phyloP scores from a whole-genome alignment of 2,329 filamentous ascomycete species.

The Cladosporium sp. region DNA sequence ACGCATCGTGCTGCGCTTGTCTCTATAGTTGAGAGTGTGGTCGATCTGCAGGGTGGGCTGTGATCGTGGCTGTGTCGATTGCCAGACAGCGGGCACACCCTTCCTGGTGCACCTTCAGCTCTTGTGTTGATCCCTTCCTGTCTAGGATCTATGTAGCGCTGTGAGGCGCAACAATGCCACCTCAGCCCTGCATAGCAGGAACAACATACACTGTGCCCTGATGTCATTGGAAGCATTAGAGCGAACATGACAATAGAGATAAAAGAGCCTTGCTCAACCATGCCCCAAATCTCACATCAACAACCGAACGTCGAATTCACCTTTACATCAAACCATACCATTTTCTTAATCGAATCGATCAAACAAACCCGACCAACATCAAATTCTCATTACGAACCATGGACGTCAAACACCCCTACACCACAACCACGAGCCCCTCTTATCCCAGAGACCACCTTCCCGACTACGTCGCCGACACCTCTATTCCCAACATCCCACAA shows the following conservation, averaged over 20 bases:
- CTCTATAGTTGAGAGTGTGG: no score
- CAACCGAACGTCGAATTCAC: neutral
- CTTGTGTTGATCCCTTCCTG: neutral
- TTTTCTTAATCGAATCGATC: no score
- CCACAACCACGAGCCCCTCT: neutral
- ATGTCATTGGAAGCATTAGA: no score
- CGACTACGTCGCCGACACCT: neutral
- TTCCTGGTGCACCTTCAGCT: neutral
- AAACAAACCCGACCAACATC: neutral
- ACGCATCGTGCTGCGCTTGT: neutral
- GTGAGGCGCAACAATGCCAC: neutral
- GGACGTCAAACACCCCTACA: neutral
- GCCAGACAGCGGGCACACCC: neutral
- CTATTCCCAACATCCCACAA: neutral
- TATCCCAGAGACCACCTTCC: neutral
- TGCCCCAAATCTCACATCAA: no score
- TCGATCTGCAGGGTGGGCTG: neutral
- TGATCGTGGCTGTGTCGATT: slow-evolving; percentile 1
- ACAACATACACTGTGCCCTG: no score
- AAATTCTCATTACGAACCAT: neutral
- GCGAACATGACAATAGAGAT: no score
- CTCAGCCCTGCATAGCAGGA: neutral
- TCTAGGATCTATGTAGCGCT: neutral
- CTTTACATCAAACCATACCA: neutral
- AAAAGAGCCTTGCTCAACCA: no score